Conservation (phyloP, 129 eudicot species). For the Saussurea involucrata region DNA sequence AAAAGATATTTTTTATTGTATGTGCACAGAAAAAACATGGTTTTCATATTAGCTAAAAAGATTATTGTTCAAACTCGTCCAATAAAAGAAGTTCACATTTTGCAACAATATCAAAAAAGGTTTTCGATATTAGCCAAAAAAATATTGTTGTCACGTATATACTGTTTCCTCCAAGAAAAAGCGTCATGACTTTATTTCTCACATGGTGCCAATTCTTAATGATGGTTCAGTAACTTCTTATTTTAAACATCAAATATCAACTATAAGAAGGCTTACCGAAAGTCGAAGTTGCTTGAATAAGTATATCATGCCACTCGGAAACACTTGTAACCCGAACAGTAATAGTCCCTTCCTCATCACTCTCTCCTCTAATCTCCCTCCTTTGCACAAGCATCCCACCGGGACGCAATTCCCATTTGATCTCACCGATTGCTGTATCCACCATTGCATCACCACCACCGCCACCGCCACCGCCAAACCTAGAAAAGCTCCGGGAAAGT, state of each 20-base stretch:
- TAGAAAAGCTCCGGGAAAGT: slow-evolving; percentile 61
- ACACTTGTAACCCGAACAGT: slow-evolving; percentile 58
- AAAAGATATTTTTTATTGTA: not conserved
- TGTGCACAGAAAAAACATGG: not conserved
- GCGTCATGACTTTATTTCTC: not conserved
- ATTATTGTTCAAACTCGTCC: not conserved
- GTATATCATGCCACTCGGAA: slow-evolving; percentile 62
- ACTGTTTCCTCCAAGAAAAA: not conserved
- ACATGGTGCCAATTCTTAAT: not conserved
- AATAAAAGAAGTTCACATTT: not conserved
- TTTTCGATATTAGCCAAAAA: not conserved
- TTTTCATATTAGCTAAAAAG: not conserved
- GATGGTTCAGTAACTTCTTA: not conserved
- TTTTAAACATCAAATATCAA: not conserved
- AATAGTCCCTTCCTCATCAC: slow-evolving; percentile 36
- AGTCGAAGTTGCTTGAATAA: slow-evolving; percentile 69
- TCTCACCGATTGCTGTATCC: slow-evolving; percentile 29
- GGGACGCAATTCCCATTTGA: slow-evolving; percentile 86
- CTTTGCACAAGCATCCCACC: slow-evolving; percentile 90
- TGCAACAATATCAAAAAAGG: not conserved
- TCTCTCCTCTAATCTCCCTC: slow-evolving; percentile 40
- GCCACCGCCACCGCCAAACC: slow-evolving; percentile 25
- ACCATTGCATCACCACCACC: not conserved
- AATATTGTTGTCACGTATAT: not conserved
- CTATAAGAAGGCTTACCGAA: slow-evolving; percentile 49